Conservation (phyloP, 2,329 filamentous ascomycete genomes). For the Phialophora verrucosa region DNA sequence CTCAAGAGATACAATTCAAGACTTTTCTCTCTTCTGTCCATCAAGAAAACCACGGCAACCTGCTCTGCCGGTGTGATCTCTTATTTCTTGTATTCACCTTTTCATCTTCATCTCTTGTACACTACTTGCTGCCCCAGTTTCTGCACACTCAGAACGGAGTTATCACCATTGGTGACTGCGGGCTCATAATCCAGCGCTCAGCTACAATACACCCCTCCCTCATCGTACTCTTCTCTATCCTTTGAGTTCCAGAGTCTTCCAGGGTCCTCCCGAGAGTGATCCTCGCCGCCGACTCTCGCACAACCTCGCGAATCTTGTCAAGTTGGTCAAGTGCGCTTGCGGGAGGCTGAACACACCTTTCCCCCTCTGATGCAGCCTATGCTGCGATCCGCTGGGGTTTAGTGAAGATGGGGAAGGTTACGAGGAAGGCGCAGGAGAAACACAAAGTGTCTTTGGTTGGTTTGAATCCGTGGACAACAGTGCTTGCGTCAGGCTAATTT, state of each 20-base stretch:
- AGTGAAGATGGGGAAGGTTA: constrained; percentile 57
- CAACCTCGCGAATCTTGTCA: not conserved
- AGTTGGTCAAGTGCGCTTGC: constrained; percentile 1
- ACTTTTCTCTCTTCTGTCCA: constrained; percentile 12
- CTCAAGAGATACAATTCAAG: constrained; percentile 14
- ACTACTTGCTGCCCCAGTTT: constrained; percentile 15
- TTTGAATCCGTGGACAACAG: constrained; percentile 35
- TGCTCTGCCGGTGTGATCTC: constrained; percentile 1
- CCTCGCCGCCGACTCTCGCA: not conserved
- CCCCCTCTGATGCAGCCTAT: constrained; percentile 34
- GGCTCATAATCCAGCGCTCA: constrained; percentile 6
- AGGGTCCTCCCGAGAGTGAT: too few relatives aligned
- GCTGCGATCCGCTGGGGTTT: constrained; percentile 30
- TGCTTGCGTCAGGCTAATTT: constrained; percentile 39
- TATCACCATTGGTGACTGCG: not conserved
- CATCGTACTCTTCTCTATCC: not conserved
- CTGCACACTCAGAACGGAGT: constrained; percentile 3
- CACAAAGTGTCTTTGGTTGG: constrained; percentile 59
- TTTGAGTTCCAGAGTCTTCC: not conserved
- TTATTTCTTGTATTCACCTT: constrained; percentile 1
- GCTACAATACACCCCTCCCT: constrained; percentile 3
- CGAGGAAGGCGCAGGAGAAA: constrained; percentile 58
- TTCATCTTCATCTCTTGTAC: constrained; percentile 15
- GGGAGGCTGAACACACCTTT: constrained; percentile 25
- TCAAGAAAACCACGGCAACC: not conserved